phyloP scores from a whole-genome alignment of 305 asterid genomes.

The Fraxinus sp. region DNA sequence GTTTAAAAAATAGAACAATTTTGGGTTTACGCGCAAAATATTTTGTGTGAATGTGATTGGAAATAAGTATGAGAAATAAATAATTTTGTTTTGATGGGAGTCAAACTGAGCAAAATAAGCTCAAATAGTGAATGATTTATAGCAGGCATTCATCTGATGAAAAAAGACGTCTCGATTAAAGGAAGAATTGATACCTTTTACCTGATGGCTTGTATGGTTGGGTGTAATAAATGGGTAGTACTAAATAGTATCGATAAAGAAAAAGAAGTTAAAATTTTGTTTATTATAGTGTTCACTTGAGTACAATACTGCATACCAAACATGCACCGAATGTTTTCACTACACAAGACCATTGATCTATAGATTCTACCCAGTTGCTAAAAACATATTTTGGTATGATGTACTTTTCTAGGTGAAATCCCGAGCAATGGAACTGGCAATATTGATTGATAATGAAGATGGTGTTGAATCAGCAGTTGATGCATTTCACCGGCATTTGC shows the following conservation, averaged over 20 bases:
- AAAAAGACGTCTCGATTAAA: neutral
- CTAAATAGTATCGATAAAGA: neutral
- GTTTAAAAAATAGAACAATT: neutral
- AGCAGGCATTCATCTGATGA: neutral
- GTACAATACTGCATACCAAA: neutral
- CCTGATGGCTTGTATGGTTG: neutral
- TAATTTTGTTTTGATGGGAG: too few species aligned
- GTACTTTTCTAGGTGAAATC: conserved; percentile 62
- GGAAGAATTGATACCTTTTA: neutral
- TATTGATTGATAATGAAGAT: conserved; percentile 62
- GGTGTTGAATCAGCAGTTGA: conserved; percentile 92
- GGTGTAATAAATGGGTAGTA: neutral
- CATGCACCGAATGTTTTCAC: neutral
- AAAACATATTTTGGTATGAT: neutral
- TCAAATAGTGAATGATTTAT: neutral
- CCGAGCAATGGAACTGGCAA: conserved; percentile 68
- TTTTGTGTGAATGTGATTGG: too few species aligned
- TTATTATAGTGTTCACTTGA: neutral
- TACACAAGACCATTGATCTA: neutral
- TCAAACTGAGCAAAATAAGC: neutral
- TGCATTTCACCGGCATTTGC: conserved; percentile 86
- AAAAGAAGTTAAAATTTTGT: neutral
- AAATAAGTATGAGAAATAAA: too few species aligned
- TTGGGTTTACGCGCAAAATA: neutral
- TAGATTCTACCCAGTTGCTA: neutral